Base-by-base conservation (phyloP, 2,329 filamentous ascomycete species). In the Zymoseptoria ardabiliae region DNA sequence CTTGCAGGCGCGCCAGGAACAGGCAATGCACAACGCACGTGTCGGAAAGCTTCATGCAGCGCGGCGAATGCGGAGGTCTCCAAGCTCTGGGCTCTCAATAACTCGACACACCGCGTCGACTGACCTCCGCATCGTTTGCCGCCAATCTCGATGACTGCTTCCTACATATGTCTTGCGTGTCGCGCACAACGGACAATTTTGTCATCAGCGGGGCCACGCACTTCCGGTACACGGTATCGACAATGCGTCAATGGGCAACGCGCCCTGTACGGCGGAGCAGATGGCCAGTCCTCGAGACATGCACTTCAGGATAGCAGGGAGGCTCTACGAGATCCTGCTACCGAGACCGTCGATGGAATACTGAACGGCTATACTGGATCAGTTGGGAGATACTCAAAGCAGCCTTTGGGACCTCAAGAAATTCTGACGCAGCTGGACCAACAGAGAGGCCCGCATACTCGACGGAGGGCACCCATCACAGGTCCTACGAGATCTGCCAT, bases 311-410 rank as follows among this genome's bases (percentile, higher is more conserved):
- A 13, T 45, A 2, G 13, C 35, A 45, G 35, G 17, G 35, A 5
- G 11, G 35, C 35, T 45, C 35, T 45, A 13, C 35, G 17, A n/a
- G 35, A 45, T 45, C 17, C 35, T 5, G 35, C 17, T 45, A n/a
- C 10, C 17, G 35, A 45, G 17, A 45, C 35, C 13, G 35, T n/a
- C 5, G 35, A 13, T n/a, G 35, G 17, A n/a, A 45, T 45, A 45
- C 35, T 45, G 4, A 45, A 45, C 7, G 35, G 35, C 35, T 45
- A 45, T 6, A 17, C 35, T 7, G 35, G 35, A 45, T 13, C 13
- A n/a, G 13, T 45, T 17, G 65, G 64, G 49, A 59, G 65, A 57
- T 67, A 68, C 56, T 68, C 64, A 20, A 54, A 64, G 20, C 56
- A 53, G 45, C 55, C 62, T 51, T 52, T 69, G 58, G 55, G 51